Conservation (phyloP, 306 rosid species). For the Citrullus amarus region DNA sequence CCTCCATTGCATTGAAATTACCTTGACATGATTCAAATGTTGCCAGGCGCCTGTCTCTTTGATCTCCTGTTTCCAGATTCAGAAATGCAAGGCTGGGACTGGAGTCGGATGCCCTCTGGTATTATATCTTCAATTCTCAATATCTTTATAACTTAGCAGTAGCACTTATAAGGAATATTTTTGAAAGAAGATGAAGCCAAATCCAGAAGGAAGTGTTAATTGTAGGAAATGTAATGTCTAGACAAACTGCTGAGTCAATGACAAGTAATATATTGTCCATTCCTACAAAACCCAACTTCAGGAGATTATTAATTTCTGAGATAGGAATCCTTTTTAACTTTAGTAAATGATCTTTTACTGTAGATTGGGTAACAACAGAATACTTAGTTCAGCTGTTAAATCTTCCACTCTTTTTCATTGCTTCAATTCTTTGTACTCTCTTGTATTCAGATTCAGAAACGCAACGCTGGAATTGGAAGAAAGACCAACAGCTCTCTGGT, state of each 20-base stretch:
- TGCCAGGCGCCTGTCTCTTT: background rate
- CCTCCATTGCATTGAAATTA: background rate
- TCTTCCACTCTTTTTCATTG: background rate
- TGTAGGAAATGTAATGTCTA: background rate
- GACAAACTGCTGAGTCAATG: background rate
- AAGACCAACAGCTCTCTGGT: conserved; percentile 6
- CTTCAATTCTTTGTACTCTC: background rate
- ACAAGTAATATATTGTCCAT: background rate
- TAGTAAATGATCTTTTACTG: background rate
- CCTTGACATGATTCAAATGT: background rate
- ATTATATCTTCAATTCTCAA: conserved; percentile 1
- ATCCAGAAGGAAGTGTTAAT: background rate
- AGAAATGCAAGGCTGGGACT: conserved; percentile 4
- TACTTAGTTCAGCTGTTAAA: background rate
- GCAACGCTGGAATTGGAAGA: conserved; percentile 4
- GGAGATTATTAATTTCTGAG: background rate
- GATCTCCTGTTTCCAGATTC: conserved; percentile 9
- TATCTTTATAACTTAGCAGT: background rate
- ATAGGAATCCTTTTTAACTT: background rate
- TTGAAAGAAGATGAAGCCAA: background rate
- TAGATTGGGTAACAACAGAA: background rate
- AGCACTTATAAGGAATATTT: background rate
- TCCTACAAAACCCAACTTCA: background rate
- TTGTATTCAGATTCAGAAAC: conserved; percentile 8
- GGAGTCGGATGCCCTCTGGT: conserved; percentile 2